A percentile compares a stretch with the other conserved stretches of the same genome.
phyloP scores from a whole-genome alignment of 768 basidiomycete species.

The Xerocomellus intermedius region DNA sequence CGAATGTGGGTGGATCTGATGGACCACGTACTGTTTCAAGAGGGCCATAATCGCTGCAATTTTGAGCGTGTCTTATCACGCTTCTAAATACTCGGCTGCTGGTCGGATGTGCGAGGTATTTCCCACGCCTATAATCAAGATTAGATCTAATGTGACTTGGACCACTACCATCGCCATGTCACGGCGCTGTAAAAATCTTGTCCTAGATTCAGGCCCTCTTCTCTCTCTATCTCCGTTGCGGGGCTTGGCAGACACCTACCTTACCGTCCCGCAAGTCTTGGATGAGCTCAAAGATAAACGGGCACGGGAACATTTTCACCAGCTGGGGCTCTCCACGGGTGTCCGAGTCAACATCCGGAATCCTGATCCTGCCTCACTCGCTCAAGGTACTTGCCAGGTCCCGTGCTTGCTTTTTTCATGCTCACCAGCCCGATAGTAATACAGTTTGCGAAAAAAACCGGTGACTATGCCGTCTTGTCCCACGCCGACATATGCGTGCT shows the following conservation, averaged over 20 bases:
- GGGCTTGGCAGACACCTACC: conserved; percentile 82
- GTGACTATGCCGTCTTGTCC: conserved; percentile 91
- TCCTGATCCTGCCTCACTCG: conserved; percentile 68
- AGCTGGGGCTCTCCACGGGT: conserved; percentile 71
- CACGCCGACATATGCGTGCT: conserved; percentile 88
- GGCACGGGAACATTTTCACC: conserved; percentile 83
- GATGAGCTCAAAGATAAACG: conserved; percentile 86
- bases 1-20: background rate
- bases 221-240: conserved; percentile 86
- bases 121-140: conserved; percentile 12
- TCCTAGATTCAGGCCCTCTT: conserved; percentile 92
- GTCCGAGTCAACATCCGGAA: conserved; percentile 69
- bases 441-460: conserved; percentile 90
- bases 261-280: conserved; percentile 89
- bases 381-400: conserved; percentile 46
- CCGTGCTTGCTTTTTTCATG: conserved; percentile 5
- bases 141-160: conserved; percentile 1
- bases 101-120: background rate
- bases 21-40: conserved; percentile 40
- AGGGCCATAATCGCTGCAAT: conserved; percentile 34
- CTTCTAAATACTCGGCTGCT: background rate
- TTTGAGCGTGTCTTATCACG: background rate
- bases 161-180: conserved; percentile 19
- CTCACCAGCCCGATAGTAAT: conserved; percentile 56
- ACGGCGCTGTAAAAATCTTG: conserved; percentile 69